Evolutionary conservation across 2,329 filamentous ascomycete species (phyloP), one percentile per base, ranked within the genome.

Genomic region (Fusarium kyushuense): DNA sequence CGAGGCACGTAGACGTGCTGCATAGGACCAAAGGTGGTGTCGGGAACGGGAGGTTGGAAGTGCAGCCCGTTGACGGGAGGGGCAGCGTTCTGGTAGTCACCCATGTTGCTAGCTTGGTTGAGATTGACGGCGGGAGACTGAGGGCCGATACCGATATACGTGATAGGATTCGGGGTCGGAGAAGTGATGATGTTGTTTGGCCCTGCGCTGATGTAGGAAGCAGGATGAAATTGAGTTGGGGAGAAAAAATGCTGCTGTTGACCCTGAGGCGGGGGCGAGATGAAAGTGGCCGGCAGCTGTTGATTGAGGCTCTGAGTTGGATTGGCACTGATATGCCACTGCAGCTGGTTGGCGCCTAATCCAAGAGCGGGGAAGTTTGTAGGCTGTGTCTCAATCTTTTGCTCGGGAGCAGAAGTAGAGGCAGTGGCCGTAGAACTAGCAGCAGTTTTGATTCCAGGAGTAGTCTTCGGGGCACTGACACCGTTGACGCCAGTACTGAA

Each of bases 21-120:
- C 58, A 85, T 84, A 3, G 85, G 83, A 5, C 87, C 87, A 73
- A 83, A 81, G 42, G 83, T 84, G 17, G 86, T 87, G 68, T 87
- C 85, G 5, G 86, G 85, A 17, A 87, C 85, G 29, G 84, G 86
- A 1, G 87, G 87, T 72, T 89, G 84, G 71, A 85, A 89, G 74
- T 86, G 83, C 49, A 84, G 74, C 54, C 83, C 84, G 47, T 72
- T 73, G 30, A 78, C 75, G 41, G 80, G 79, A 66, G 80, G 83
- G n/a, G 70, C 74, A n/a, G 77, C 65, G 67, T 82, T 81, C 63
- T 78, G 77, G 69, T 85, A 84, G 59, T 79, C 78, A 54, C 77
- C 78, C 79, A 71, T 69, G 51, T 63, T 69, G 51, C 57, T 40
- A 23, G 32, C 23, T 59, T 59, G 41, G 29, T 42, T 52, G 45